A percentile compares a stretch with the other conserved stretches of the same genome.
These are phyloP conservation scores for Paramecium biaurelia DNA, from an alignment of 73 alveolate species.

Conservation along the genomic window DNA sequence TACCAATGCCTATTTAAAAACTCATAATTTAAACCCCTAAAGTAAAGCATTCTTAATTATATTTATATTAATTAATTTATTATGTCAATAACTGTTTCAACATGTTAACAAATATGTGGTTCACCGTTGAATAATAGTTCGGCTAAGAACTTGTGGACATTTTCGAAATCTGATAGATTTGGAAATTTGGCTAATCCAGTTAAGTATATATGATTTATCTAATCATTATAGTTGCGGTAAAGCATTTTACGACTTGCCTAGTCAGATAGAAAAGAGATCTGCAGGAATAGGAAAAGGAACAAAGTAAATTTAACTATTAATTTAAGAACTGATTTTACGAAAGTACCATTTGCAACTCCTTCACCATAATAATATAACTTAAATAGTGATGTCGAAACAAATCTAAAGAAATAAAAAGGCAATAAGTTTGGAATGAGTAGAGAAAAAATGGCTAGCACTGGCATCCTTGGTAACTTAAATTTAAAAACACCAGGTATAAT, in stretches of 20 bases:
- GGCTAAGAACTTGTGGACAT: conserved; percentile 42
- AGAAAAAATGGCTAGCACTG: conserved; percentile 54
- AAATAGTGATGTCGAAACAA: neutral
- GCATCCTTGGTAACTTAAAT: conserved; percentile 20
- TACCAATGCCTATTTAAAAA: neutral
- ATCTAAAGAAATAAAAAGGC: conserved; percentile 11
- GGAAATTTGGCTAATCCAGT: conserved; percentile 40
- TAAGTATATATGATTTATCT: neutral
- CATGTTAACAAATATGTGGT: conserved; percentile 22
- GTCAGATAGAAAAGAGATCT: neutral
- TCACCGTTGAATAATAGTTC: conserved; percentile 37
- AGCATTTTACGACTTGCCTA: conserved; percentile 35
- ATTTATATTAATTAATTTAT: neutral
- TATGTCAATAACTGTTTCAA: conserved; percentile 53
- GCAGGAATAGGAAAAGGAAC: conserved; percentile 53
- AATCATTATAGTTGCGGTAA: neutral
- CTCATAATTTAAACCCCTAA: neutral
- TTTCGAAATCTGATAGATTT: conserved; percentile 43
- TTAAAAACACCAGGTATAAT: conserved; percentile 40
- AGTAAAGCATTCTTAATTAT: neutral
- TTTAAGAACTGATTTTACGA: conserved; percentile 35
- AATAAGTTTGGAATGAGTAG: conserved; percentile 14
- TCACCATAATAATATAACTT: conserved; percentile 7
- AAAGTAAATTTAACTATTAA: neutral
- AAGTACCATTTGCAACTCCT: conserved; percentile 30